Conservation (phyloP, 225 moss, liverwort and hornwort species). For the Straminergon stramineum region DNA sequence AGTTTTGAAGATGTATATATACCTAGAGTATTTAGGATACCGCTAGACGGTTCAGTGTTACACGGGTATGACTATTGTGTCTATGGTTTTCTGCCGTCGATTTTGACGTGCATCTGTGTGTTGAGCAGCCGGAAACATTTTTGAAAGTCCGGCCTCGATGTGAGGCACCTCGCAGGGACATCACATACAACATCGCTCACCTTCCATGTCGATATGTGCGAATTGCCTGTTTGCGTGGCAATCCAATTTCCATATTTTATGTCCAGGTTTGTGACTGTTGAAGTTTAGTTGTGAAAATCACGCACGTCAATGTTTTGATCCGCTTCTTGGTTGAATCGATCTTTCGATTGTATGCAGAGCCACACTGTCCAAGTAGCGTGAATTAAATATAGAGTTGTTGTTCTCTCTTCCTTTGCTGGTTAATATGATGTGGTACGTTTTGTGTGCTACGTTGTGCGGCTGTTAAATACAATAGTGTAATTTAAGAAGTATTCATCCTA, state of each 20-base stretch:
- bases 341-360: background rate
- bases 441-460: background rate
- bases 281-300: background rate
- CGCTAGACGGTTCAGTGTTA: background rate
- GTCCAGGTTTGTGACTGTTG: slow-evolving; percentile 54
- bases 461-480: background rate
- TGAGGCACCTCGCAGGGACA: slow-evolving; percentile 86
- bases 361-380: background rate
- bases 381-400: background rate
- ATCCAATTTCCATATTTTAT: slow-evolving; percentile 82
- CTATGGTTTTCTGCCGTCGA: background rate
- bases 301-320: background rate
- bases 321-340: background rate
- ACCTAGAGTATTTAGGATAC: background rate
- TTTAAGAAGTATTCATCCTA: slow-evolving; percentile 8
- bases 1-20: background rate
- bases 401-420: background rate
- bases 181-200: slow-evolving; percentile 65
- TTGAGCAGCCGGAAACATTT: slow-evolving; percentile 78
- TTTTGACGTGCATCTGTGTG: background rate
- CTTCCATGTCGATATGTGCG: slow-evolving; percentile 89
- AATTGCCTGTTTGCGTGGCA: slow-evolving; percentile 84
- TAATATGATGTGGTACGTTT: background rate
- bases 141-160: slow-evolving; percentile 81
- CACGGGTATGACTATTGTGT: background rate